Evolutionary conservation across 345 rosid genomes (phyloP), one percentile per base, ranked within the genome.

Genomic region (Gynandropsis gynandra): DNA sequence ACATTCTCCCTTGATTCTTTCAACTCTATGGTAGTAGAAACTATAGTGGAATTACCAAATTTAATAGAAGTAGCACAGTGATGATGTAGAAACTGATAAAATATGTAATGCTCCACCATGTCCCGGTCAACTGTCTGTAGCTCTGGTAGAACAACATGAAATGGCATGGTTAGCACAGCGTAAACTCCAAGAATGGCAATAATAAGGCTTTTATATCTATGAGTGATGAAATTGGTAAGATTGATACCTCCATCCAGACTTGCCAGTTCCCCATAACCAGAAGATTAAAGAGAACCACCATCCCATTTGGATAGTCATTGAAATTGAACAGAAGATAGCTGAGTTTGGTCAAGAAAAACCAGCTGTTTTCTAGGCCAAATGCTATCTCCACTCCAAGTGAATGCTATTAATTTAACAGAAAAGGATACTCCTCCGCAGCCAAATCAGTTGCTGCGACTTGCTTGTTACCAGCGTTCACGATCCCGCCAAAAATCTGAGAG

Each of bases 241-340:
- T 34, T 24, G 12, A 36, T 77, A 87, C 98, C 97, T 92, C 74
- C 88, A 92, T 85, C 97, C 97, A 92, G 0, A 31, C 66, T 69
- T 92, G 98, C 98, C 98, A 87, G 54, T 85, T 85, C 27, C 79
- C 79, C 98, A 87, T 35, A 11, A 92, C 97, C 53, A 92, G 72
- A 80, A 87, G 64, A 72, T 83, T 87, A 71, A 92, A 92, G 45
- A 92, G 95, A 4, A 95, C 82, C 65, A 92, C 83, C 97, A 92
- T 92, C 48, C 98, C 98, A 63, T 82, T 92, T 50, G 98, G 97
- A 65, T 82, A 92, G 69, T 92, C 98, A 61, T 92, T 92, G 64
- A 92, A 87, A 66, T 92, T 92, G 71, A 92, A 74, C 44, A 87
- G 81, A 36, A 80, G 47, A 65, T 87, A 92, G 71, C 97, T 87